Evolutionary conservation across 305 asterid genomes (phyloP).

Genomic region (Plantago coronopus): DNA sequence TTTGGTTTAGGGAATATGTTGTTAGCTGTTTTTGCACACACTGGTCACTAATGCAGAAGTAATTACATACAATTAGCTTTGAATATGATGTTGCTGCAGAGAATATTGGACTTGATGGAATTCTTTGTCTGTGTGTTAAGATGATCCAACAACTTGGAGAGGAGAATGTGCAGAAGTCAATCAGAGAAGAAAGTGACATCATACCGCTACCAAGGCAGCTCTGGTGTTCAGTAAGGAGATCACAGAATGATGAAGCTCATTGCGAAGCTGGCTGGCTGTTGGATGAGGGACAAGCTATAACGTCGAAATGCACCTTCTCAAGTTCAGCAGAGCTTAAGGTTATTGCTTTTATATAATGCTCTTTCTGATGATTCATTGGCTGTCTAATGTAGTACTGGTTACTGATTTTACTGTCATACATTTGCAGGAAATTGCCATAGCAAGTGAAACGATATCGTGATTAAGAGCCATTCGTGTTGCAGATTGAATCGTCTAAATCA

Average conservation of each 20-base stretch:
- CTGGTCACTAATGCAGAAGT: not conserved
- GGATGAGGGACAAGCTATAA: conserved; percentile 53
- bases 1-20: not conserved
- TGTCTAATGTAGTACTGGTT: not conserved
- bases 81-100: not conserved
- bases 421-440: conserved; percentile 49
- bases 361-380: not conserved
- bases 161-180: conserved; percentile 28
- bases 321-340: conserved; percentile 51
- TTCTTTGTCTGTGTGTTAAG: conserved; percentile 12
- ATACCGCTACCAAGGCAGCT: conserved; percentile 71
- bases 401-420: conserved; percentile 8
- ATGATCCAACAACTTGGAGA: conserved; percentile 43
- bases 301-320: conserved; percentile 64
- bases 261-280: conserved; percentile 81
- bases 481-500: conserved; percentile 1
- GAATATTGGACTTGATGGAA: not conserved
- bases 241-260: conserved; percentile 31
- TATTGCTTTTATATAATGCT: conserved; percentile 6
- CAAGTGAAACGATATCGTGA: conserved; percentile 33
- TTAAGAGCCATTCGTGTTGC: not conserved
- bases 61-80: not conserved
- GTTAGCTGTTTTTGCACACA: not conserved
- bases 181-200: conserved; percentile 42
- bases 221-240: conserved; percentile 57